Conservation (phyloP, 2,329 filamentous ascomycete species). For the Lecanoromycetidae sp. region DNA sequence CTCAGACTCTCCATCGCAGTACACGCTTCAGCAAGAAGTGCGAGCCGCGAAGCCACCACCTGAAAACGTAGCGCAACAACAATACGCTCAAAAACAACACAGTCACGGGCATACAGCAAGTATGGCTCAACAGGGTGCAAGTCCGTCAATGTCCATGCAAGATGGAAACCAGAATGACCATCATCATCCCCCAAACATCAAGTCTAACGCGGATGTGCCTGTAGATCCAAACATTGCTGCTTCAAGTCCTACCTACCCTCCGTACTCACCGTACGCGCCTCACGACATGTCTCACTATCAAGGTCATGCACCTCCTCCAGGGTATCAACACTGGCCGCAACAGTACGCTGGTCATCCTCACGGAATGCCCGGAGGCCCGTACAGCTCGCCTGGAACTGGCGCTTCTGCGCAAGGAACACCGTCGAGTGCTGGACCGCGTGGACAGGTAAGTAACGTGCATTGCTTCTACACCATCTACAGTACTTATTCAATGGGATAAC, state of each 20-base stretch:
- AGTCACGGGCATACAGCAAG: conserved; percentile 65
- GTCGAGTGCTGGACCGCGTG: conserved; percentile 48
- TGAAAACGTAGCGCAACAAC: conserved; percentile 64
- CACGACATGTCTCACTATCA: conserved; percentile 73
- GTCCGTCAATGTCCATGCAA: conserved; percentile 85
- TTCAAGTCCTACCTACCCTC: conserved; percentile 80
- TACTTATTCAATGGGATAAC: conserved; percentile 24
- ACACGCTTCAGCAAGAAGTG: conserved; percentile 70
- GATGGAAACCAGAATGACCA: conserved; percentile 63
- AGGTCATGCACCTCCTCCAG: conserved; percentile 36
- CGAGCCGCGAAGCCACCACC: conserved; percentile 59
- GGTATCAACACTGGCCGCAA: conserved; percentile 32
- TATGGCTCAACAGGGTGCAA: conserved; percentile 99
- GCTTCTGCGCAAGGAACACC: conserved; percentile 48
- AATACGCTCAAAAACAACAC: conserved; percentile 57
- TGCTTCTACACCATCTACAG: conserved; percentile 17
- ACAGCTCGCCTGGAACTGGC: conserved; percentile 42
- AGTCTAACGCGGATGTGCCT: conserved; percentile 94
- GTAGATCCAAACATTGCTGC: conserved; percentile 98
- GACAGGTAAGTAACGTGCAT: conserved; percentile 43
- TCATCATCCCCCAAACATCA: conserved; percentile 56
- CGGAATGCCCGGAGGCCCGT: conserved; percentile 35
- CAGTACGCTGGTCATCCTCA: conserved; percentile 29
- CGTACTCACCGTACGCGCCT: conserved; percentile 76
- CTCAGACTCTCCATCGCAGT: conserved; percentile 86